Evolutionary conservation across 257 asterid species (phyloP), one percentile per base, ranked within the genome.

Genomic region (Penstemon barbatus): DNA sequence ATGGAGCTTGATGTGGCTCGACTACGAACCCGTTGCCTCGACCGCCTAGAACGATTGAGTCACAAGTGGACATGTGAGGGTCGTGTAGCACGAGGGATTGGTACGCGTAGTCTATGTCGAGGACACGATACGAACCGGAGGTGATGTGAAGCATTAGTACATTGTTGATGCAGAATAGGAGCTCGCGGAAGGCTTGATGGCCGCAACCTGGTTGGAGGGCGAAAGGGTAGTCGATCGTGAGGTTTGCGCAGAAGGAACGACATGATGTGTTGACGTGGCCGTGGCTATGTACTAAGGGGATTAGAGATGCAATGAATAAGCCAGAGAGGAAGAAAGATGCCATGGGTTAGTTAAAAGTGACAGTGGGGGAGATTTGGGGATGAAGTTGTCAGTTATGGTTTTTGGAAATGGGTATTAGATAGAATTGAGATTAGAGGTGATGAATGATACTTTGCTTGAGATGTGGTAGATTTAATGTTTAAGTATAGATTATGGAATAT

Each of bases 21-120:
- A 93, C 85, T 3, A 79, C 95, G 44, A 93, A 93, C 40, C 98
- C 98, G 55, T 93, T 93, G 6, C 97, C 98, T 1, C 95, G 86
- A 50, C 85, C 77, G 5, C 96, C 98, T 0, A 88, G 86, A 41
- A 85, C 76, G 10, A 90, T 76, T 39, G 95, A 79, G 45, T 83
- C 78, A 13, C 98, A 93, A 2, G 81, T 88, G 25, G 98, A 93
- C 95, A 93, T 88, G 84, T 93, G 97, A 12, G 98, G 91, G 50
- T 93, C 98, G 15, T 88, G 92, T 13, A 93, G 74, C 4, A 89
- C 83, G 43, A 93, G 95, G 45, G 95, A 78, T 6, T 71, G 78
- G 65, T 88, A 93, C 8, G 96, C 88, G 36, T 90, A 93, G 74
- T 93, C 98, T 8, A 93, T 86, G 73, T 87, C 92, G 5, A 93